Evolutionary conservation across 2,329 filamentous ascomycete species (phyloP).

Genomic region (Diaporthe ampelina): DNA sequence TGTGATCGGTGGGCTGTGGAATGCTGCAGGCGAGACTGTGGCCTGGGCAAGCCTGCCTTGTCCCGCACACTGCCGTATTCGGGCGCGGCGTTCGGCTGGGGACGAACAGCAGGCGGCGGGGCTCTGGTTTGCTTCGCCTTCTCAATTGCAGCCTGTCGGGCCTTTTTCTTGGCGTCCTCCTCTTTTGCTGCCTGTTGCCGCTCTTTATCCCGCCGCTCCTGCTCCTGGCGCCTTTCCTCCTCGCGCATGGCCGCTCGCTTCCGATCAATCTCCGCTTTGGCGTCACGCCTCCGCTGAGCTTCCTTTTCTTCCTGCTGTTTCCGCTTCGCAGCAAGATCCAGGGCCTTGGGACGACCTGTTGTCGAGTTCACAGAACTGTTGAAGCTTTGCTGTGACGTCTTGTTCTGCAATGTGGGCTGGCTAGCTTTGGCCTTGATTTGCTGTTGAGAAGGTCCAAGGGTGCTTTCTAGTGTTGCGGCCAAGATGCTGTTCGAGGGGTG

Average conservation of each 20-base stretch:
- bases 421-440: slow-evolving; percentile 75
- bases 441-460: slow-evolving; percentile 57
- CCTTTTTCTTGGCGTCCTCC: slow-evolving; percentile 76
- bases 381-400: slow-evolving; percentile 69
- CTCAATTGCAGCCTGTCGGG: slow-evolving; percentile 73
- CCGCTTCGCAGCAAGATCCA: slow-evolving; percentile 83
- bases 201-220: slow-evolving; percentile 72
- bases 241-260: slow-evolving; percentile 78
- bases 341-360: slow-evolving; percentile 75
- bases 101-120: slow-evolving; percentile 71
- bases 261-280: slow-evolving; percentile 84
- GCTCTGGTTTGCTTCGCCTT: slow-evolving; percentile 75
- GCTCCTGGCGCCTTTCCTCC: slow-evolving; percentile 74
- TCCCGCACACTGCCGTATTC: slow-evolving; percentile 58
- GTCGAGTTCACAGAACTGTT: slow-evolving; percentile 73
- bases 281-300: slow-evolving; percentile 82
- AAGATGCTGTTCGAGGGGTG: slow-evolving; percentile 71
- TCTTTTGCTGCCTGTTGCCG: slow-evolving; percentile 65
- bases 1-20: slow-evolving; percentile 64
- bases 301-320: slow-evolving; percentile 89
- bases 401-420: slow-evolving; percentile 73
- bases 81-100: slow-evolving; percentile 65
- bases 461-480: slow-evolving; percentile 72
- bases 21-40: slow-evolving; percentile 69
- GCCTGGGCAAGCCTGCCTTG: slow-evolving; percentile 55